Percentiles rank a stretch among this genome's conserved stretches.
phyloP scores from a whole-genome alignment of 495 filamentous ascomycete genomes.

The Neohortaea acidophila region DNA sequence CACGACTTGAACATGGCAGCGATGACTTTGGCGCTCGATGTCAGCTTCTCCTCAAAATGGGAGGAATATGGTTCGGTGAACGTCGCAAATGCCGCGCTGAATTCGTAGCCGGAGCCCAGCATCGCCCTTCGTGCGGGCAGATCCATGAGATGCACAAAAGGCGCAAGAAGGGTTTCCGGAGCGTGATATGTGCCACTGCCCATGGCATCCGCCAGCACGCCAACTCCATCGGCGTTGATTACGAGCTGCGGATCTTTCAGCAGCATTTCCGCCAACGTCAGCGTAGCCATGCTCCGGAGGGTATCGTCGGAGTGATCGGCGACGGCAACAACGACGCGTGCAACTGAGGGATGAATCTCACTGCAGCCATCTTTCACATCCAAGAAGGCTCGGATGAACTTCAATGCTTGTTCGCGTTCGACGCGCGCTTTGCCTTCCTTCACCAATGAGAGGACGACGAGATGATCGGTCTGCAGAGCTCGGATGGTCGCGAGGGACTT shows the following conservation, averaged over 20 bases:
- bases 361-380: constrained; percentile 86
- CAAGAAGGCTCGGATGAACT: constrained; percentile 88
- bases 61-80: constrained; percentile 71
- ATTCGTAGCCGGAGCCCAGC: constrained; percentile 59
- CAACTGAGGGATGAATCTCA: constrained; percentile 73
- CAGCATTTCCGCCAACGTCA: constrained; percentile 83
- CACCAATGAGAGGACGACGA: constrained; percentile 79
- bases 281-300: constrained; percentile 70
- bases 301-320: constrained; percentile 84
- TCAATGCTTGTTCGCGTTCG: constrained; percentile 90
- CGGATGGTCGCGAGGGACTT: constrained; percentile 80
- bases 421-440: constrained; percentile 93
- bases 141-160: constrained; percentile 80
- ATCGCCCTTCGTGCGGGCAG: constrained; percentile 64
- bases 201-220: constrained; percentile 67
- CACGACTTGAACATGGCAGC: constrained; percentile 83
- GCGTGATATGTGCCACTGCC: constrained; percentile 83
- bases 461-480: constrained; percentile 71
- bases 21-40: constrained; percentile 73
- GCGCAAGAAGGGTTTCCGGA: constrained; percentile 66
- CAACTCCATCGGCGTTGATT: constrained; percentile 64
- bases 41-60: constrained; percentile 59
- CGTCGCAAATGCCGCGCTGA: constrained; percentile 39
- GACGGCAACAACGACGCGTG: constrained; percentile 74
- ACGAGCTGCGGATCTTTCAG: constrained; percentile 68